phyloP scores from a whole-genome alignment of 2,329 filamentous ascomycete genomes.

The Volutella citrinella region DNA sequence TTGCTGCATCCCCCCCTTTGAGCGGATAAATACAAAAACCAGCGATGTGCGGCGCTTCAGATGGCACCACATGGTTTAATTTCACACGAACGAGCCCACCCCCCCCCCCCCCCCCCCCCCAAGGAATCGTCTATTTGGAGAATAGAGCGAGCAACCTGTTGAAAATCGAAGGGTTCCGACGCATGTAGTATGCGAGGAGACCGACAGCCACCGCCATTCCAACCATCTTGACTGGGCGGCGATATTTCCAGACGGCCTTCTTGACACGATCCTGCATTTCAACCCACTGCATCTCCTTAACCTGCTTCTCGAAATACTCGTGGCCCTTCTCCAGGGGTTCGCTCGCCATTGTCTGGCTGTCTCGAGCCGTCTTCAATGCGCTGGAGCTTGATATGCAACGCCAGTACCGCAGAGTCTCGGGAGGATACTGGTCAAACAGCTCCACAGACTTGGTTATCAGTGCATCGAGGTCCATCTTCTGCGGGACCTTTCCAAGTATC shows the following conservation, averaged over 20 bases:
- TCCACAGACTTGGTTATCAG: slow-evolving; percentile 65
- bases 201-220: slow-evolving; percentile 66
- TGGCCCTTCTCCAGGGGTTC: slow-evolving; percentile 67
- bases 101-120: no score
- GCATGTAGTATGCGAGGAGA: slow-evolving; percentile 64
- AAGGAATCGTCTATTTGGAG: slow-evolving; percentile 16
- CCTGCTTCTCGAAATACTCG: slow-evolving; percentile 67
- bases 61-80: no score
- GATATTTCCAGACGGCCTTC: slow-evolving; percentile 57
- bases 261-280: slow-evolving; percentile 42
- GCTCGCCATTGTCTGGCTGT: slow-evolving; percentile 43
- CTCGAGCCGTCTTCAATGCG: slow-evolving; percentile 78
- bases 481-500: slow-evolving; percentile 81
- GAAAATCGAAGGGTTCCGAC: slow-evolving; percentile 41
- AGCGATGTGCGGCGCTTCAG: no score
- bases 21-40: no score
- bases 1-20: no score
- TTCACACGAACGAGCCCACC: no score
- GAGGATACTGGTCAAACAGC: slow-evolving; percentile 67
- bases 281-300: slow-evolving; percentile 64
- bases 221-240: slow-evolving; percentile 59
- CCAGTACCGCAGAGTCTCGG: slow-evolving; percentile 71
- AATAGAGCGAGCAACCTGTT: slow-evolving; percentile 27
- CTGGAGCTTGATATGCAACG: slow-evolving; percentile 68
- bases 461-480: slow-evolving; percentile 73